phyloP scores from a whole-genome alignment of 2,329 filamentous ascomycete species.

The Byssoonygena ceratinophila region DNA sequence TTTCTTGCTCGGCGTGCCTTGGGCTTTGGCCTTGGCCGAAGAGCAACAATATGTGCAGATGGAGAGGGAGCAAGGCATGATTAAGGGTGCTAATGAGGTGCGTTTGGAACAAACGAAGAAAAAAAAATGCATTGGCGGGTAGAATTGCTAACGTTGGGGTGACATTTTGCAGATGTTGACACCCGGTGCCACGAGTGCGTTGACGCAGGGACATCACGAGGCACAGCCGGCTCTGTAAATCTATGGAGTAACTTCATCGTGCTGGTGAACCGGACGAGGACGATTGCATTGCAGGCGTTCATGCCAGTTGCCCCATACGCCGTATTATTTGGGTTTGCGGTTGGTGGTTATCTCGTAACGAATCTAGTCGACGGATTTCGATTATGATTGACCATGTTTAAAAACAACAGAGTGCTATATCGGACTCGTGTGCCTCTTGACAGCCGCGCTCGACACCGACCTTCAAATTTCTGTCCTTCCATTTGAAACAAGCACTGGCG shows the following conservation, averaged over 20 bases:
- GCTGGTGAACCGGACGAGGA: not conserved
- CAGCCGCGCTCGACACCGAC: not conserved
- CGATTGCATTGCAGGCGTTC: no score
- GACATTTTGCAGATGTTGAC: conserved; percentile 33
- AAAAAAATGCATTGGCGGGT: conserved; percentile 17
- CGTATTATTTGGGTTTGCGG: not conserved
- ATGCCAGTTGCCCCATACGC: no score
- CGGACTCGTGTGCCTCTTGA: no score
- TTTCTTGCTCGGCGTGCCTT: conserved; percentile 82
- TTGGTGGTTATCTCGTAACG: no score
- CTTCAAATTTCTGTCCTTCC: not conserved
- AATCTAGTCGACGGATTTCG: not conserved
- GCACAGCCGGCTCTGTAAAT: conserved; percentile 30
- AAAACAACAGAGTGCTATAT: no score
- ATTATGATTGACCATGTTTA: no score
- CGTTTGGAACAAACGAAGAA: conserved; percentile 17
- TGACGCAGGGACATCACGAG: conserved; percentile 22
- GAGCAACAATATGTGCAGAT: conserved; percentile 95
- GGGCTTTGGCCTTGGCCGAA: conserved; percentile 83
- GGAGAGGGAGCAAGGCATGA: conserved; percentile 95
- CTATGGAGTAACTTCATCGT: not conserved
- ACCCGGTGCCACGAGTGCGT: conserved; percentile 25
- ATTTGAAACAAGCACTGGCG: not conserved
- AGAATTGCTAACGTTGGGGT: not conserved
- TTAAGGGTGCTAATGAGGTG: conserved; percentile 77